Conservation (phyloP, 805 yeast species). For the Yarrowia sp. region DNA sequence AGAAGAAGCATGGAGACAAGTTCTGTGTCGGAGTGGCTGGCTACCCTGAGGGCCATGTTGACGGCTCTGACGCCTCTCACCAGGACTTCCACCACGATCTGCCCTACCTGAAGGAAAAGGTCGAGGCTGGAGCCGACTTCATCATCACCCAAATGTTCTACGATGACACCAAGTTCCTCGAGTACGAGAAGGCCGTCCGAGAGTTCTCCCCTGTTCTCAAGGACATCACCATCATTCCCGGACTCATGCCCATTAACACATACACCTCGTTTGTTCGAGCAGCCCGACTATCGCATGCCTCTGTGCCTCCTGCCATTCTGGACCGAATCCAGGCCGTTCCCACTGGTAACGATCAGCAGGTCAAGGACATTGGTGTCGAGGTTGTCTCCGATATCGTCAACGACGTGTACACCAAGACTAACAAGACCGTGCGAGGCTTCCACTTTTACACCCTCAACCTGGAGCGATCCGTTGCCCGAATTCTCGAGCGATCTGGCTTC, state of each 20-base stretch:
- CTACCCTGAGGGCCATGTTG: conserved; percentile 97
- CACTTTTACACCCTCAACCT: conserved; percentile 93
- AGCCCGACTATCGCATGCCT: conserved; percentile 85
- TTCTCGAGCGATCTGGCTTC: conserved; percentile 67
- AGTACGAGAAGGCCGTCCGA: conserved; percentile 64
- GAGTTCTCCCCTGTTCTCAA: conserved; percentile 49
- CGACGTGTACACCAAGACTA: conserved; percentile 60
- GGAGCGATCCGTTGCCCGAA: conserved; percentile 89
- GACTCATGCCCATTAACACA: conserved; percentile 90
- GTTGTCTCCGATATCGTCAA: conserved; percentile 69
- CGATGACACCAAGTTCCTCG: conserved; percentile 78
- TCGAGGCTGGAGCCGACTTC: conserved; percentile 94
- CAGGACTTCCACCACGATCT: conserved; percentile 76
- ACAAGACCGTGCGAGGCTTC: conserved; percentile 73
- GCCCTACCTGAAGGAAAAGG: conserved; percentile 80
- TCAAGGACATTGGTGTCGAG: conserved; percentile 83
- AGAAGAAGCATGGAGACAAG: conserved; percentile 70
- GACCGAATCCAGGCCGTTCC: conserved; percentile 63
- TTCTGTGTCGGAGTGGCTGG: conserved; percentile 98
- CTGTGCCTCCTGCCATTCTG: conserved; percentile 67
- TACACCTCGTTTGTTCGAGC: conserved; percentile 84
- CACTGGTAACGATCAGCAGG: conserved; percentile 76
- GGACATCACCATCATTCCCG: conserved; percentile 75
- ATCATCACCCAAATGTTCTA: conserved; percentile 90
- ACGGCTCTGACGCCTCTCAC: conserved; percentile 70